phyloP scores from a whole-genome alignment of 768 basidiomycete species.

The Neoboletus subvelutipes region DNA sequence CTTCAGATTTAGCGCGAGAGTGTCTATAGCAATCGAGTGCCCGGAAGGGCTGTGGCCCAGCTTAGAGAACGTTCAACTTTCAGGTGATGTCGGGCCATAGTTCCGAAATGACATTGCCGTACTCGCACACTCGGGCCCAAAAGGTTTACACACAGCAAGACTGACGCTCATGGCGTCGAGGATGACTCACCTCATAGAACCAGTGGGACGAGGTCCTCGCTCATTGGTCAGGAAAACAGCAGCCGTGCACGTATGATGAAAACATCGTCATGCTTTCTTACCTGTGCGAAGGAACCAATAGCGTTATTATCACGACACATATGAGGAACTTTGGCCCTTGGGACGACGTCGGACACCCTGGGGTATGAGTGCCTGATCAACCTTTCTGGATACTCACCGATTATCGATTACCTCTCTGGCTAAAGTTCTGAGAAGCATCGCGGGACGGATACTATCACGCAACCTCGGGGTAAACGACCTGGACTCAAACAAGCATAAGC shows the following conservation, averaged over 20 bases:
- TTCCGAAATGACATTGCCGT: neutral
- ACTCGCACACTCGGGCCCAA: too few relatives aligned
- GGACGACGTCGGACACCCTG: neutral
- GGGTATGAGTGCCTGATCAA: neutral
- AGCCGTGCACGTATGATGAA: neutral
- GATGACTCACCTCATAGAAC: neutral
- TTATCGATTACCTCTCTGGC: neutral
- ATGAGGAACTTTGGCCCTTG: neutral
- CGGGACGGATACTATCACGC: too few relatives aligned
- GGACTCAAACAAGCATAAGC: too few relatives aligned
- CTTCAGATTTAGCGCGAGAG: neutral
- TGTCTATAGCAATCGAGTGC: neutral
- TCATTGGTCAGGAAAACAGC: too few relatives aligned
- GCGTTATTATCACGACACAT: neutral
- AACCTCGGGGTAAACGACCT: too few relatives aligned
- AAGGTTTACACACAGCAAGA: too few relatives aligned
- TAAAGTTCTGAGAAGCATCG: neutral
- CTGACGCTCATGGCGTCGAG: neutral
- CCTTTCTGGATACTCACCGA: neutral
- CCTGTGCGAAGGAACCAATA: neutral
- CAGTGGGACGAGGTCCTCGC: neutral
- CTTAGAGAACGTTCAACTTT: neutral
- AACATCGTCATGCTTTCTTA: neutral
- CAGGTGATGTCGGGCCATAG: neutral
- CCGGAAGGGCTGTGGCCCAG: neutral